phyloP scores from a whole-genome alignment of 2,329 filamentous ascomycete genomes.

The Phyllosticta citribraziliensis region DNA sequence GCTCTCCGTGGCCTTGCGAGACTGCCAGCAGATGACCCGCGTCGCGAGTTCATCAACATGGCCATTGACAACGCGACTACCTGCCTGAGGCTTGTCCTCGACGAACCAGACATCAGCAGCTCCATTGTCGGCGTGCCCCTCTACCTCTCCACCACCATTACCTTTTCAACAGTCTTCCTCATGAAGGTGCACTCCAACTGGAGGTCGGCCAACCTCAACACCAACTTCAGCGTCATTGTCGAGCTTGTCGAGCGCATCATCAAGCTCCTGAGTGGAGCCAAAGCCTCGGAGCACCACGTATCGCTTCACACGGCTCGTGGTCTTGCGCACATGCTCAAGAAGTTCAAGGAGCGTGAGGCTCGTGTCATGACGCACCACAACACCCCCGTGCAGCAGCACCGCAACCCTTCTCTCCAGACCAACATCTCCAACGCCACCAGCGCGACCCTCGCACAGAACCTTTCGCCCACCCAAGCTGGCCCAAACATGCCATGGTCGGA shows the following conservation, averaged over 20 bases:
- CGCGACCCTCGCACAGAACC: neutral
- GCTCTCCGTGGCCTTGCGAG: constrained; percentile 16
- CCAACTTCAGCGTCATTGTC: constrained; percentile 23
- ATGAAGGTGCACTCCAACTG: constrained; percentile 28
- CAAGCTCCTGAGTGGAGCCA: constrained; percentile 20
- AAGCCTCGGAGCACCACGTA: constrained; percentile 28
- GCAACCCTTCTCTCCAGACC: constrained; percentile 7
- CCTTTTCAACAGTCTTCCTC: constrained; percentile 28
- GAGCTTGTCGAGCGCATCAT: constrained; percentile 28
- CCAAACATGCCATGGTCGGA: neutral
- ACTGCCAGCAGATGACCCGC: neutral
- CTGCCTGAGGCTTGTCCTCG: constrained; percentile 23
- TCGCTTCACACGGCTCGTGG: constrained; percentile 29
- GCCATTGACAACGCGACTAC: constrained; percentile 16
- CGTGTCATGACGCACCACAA: constrained; percentile 7
- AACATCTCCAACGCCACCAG: constrained; percentile 5
- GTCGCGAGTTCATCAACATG: constrained; percentile 13
- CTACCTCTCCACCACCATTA: constrained; percentile 31
- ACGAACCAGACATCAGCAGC: constrained; percentile 24
- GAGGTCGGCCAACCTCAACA: constrained; percentile 16
- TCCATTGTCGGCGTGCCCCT: constrained; percentile 27
- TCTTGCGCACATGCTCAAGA: constrained; percentile 26
- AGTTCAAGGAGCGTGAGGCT: constrained; percentile 9
- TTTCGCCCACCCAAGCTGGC: neutral
- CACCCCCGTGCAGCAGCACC: neutral